Conservation (phyloP, 176 grass and related monocot species). For the Zoysia japonica region DNA sequence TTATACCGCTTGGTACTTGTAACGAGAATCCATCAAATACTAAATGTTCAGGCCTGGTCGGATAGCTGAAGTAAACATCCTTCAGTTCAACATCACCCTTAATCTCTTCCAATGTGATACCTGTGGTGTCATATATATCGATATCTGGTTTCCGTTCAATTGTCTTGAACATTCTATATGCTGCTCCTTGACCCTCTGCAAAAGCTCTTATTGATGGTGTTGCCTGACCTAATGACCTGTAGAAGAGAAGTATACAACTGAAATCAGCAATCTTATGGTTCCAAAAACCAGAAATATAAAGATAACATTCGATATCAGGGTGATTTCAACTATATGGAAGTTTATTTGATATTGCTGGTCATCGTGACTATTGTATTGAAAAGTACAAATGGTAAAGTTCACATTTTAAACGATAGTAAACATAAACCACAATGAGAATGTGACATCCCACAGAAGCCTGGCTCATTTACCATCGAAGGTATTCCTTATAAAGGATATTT, state of each 20-base stretch:
- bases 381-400: not conserved
- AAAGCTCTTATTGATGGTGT: slow-evolving; percentile 74
- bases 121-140: slow-evolving; percentile 50
- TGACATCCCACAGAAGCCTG: not conserved
- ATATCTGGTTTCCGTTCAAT: slow-evolving; percentile 77
- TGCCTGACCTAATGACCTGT: slow-evolving; percentile 79
- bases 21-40: slow-evolving; percentile 81
- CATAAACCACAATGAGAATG: not conserved
- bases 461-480: not conserved
- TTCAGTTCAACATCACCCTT: slow-evolving; percentile 80
- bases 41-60: slow-evolving; percentile 58
- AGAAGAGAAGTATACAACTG: slow-evolving; percentile 13
- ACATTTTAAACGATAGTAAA: not conserved
- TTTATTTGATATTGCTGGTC: not conserved
- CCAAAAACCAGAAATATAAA: slow-evolving; percentile 1
- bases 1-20: slow-evolving; percentile 51
- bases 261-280: slow-evolving; percentile 3
- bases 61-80: slow-evolving; percentile 80
- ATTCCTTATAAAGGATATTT: slow-evolving; percentile 30
- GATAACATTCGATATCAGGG: not conserved
- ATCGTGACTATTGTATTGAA: not conserved
- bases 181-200: slow-evolving; percentile 81
- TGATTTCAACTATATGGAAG: not conserved
- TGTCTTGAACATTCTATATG: slow-evolving; percentile 78
- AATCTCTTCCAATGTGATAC: slow-evolving; percentile 68